Conservation (phyloP, 371 early-diverging fungal species). For the Mucor plumbeus region DNA sequence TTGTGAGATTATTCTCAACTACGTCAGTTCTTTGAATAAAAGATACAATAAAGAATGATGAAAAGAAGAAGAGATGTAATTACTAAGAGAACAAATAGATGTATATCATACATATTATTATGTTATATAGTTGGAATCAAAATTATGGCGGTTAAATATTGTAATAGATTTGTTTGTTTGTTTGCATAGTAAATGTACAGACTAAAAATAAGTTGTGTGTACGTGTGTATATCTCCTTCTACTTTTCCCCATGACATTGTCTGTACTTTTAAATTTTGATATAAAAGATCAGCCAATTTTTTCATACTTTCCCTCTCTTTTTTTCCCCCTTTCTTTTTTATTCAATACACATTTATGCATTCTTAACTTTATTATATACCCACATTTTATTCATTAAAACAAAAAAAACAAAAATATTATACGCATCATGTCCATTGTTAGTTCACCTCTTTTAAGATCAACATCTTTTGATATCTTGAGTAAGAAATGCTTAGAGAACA, state of each 20-base stretch:
- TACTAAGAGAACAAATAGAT: neutral
- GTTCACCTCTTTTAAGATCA: constrained; percentile 17
- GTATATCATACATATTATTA: neutral
- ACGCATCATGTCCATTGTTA: constrained; percentile 20
- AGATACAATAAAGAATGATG: neutral
- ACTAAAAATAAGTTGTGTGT: constrained; percentile 6
- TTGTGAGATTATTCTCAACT: neutral
- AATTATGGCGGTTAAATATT: constrained; percentile 4
- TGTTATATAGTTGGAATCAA: neutral
- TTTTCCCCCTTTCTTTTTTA: neutral
- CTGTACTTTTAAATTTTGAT: constrained; percentile 4
- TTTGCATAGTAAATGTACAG: neutral
- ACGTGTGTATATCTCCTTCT: neutral
- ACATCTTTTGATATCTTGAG: constrained; percentile 20
- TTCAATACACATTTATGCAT: constrained; percentile 1
- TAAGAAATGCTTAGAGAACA: neutral
- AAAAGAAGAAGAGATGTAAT: neutral
- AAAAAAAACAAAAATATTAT: neutral
- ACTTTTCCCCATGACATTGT: constrained; percentile 26
- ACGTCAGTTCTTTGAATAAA: neutral
- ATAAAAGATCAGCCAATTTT: constrained; percentile 3
- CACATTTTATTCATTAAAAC: neutral
- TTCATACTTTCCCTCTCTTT: constrained; percentile 1
- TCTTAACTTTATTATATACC: constrained; percentile 3
- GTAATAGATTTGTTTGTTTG: neutral